phyloP scores from a whole-genome alignment of 192 early-diverging fungal species.

The Umbelopsis sp. region DNA sequence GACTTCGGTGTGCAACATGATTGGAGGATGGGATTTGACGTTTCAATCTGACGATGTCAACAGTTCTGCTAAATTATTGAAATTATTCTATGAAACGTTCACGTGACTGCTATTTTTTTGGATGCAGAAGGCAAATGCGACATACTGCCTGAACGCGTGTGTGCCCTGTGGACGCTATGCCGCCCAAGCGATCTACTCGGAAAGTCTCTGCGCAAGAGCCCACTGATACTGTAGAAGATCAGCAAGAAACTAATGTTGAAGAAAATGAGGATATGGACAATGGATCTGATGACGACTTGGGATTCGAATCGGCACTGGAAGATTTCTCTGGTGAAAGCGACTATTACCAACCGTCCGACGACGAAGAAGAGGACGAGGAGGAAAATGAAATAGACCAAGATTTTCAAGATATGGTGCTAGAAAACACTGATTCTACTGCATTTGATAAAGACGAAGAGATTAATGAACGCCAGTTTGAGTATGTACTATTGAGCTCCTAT shows the following conservation, averaged over 20 bases:
- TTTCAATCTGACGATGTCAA: too few species aligned
- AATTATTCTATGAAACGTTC: too few species aligned
- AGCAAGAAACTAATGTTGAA: background rate
- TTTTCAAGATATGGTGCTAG: background rate
- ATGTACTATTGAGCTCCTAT: background rate
- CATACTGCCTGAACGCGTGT: too few species aligned
- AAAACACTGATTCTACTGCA: background rate
- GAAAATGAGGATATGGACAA: background rate
- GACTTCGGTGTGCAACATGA: too few species aligned
- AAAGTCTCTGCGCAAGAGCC: too few species aligned
- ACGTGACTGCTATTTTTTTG: too few species aligned
- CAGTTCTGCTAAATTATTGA: too few species aligned
- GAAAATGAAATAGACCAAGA: background rate
- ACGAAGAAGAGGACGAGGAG: background rate
- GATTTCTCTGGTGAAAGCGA: slow-evolving; percentile 11
- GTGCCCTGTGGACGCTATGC: too few species aligned
- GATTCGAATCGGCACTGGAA: background rate
- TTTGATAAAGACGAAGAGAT: background rate
- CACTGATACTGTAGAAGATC: too few species aligned
- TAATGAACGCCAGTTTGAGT: slow-evolving; percentile 11
- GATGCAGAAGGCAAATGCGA: too few species aligned
- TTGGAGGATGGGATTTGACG: too few species aligned
- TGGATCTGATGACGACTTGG: background rate
- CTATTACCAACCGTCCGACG: slow-evolving; percentile 10
- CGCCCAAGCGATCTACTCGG: too few species aligned